Conservation (phyloP, 139 green algal genomes). For the Coelastrella sp. region DNA sequence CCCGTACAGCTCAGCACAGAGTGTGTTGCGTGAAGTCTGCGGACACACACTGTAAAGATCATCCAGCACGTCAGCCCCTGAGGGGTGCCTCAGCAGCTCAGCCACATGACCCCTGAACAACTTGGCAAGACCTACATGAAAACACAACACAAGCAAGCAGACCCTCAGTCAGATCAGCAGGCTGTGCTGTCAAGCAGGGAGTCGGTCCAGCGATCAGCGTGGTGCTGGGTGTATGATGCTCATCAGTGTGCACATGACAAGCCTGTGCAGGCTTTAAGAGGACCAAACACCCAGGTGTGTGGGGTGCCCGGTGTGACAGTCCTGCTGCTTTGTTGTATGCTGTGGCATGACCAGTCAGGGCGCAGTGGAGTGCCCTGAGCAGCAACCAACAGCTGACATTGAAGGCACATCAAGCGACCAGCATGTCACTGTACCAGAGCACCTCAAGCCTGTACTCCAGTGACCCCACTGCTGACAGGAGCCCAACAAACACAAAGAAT, state of each 20-base stretch:
- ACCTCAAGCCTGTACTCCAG: no score
- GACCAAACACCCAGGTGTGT: slow-evolving; percentile 17
- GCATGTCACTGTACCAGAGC: no score
- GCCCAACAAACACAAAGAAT: neutral
- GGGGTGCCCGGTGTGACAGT: slow-evolving; percentile 57
- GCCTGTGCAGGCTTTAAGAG: slow-evolving; percentile 38
- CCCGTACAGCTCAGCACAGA: slow-evolving; percentile 86
- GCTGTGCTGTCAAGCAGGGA: neutral
- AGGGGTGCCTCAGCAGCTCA: slow-evolving; percentile 87
- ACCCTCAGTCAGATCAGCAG: neutral
- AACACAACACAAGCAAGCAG: neutral
- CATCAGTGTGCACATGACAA: neutral
- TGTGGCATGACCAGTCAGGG: slow-evolving; percentile 64
- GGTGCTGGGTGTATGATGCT: neutral
- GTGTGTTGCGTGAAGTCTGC: slow-evolving; percentile 64
- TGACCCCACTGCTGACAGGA: no score
- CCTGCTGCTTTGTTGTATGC: slow-evolving; percentile 63
- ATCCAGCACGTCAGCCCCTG: slow-evolving; percentile 81
- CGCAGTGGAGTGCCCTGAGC: neutral
- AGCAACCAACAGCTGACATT: neutral
- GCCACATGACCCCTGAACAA: slow-evolving; percentile 78
- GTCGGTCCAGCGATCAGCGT: neutral
- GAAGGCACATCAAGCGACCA: no score
- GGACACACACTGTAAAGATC: slow-evolving; percentile 80
- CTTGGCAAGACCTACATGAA: slow-evolving; percentile 68